Evolutionary conservation across 768 basidiomycete species (phyloP).

Genomic region (Boletus bicolor): DNA sequence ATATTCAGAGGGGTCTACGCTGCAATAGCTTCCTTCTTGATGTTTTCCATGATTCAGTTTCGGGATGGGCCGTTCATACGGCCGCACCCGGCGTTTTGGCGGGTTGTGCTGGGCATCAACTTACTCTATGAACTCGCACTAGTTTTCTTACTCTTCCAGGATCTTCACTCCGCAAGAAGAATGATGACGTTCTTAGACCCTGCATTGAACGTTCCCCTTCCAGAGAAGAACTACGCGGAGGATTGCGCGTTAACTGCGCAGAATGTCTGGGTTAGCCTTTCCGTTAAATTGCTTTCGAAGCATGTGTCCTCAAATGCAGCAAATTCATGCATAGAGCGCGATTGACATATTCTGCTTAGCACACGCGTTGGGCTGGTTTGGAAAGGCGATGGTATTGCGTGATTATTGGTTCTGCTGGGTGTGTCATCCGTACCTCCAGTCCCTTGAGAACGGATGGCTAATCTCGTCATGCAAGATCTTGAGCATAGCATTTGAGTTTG

Average conservation of each 20-base stretch:
- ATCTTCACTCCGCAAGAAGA: slow-evolving; percentile 66
- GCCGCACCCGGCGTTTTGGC: slow-evolving; percentile 86
- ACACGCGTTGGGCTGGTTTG: slow-evolving; percentile 86
- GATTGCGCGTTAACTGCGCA: slow-evolving; percentile 62
- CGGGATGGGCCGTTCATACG: slow-evolving; percentile 87
- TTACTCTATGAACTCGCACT: slow-evolving; percentile 78
- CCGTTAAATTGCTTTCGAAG: neutral
- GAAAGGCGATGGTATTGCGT: slow-evolving; percentile 84
- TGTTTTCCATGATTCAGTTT: slow-evolving; percentile 85
- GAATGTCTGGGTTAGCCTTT: slow-evolving; percentile 61
- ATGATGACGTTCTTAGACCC: slow-evolving; percentile 83
- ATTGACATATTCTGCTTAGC: slow-evolving; percentile 86
- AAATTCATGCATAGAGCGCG: slow-evolving; percentile 50
- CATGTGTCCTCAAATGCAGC: neutral
- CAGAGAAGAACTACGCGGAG: slow-evolving; percentile 86
- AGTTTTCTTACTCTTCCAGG: slow-evolving; percentile 85
- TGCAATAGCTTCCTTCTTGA: slow-evolving; percentile 66
- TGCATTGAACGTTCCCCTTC: slow-evolving; percentile 64
- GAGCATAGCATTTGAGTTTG: slow-evolving; percentile 84
- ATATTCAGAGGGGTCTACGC: slow-evolving; percentile 69
- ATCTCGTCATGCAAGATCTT: slow-evolving; percentile 54
- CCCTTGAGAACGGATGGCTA: slow-evolving; percentile 3
- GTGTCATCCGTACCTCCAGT: slow-evolving; percentile 15
- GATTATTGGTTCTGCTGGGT: slow-evolving; percentile 97
- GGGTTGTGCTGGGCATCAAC: slow-evolving; percentile 75